Percentiles rank a stretch among this genome's conserved stretches.
Conservation (phyloP, 257 asterid species). For the Plantago major region DNA sequence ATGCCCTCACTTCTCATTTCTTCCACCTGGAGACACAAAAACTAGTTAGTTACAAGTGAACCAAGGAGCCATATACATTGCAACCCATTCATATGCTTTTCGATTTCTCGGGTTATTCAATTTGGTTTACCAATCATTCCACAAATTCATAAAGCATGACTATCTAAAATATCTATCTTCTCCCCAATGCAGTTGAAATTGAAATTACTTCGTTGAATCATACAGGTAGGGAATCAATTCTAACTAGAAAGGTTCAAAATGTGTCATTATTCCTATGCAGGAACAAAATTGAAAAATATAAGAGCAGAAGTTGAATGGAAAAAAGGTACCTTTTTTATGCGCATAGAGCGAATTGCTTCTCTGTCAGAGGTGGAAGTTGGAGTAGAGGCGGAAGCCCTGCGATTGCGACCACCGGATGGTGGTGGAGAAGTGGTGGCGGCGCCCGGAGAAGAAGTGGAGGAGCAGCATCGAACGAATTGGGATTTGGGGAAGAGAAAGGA, state of each 20-base stretch:
- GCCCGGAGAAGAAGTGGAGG: slow-evolving; percentile 39
- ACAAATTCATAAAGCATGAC: not conserved
- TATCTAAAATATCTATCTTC: not conserved
- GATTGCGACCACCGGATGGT: slow-evolving; percentile 32
- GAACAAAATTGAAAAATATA: not conserved
- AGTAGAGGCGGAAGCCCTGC: slow-evolving; percentile 40
- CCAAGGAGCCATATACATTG: not conserved
- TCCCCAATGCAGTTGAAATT: not conserved
- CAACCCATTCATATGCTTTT: not conserved
- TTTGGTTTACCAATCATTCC: not conserved
- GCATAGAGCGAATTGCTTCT: slow-evolving; percentile 83
- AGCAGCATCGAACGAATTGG: slow-evolving; percentile 41
- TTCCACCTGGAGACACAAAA: slow-evolving; percentile 53
- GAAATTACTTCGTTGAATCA: not conserved
- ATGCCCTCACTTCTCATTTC: slow-evolving; percentile 81
- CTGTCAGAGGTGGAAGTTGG: slow-evolving; percentile 67
- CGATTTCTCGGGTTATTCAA: not conserved
- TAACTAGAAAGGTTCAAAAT: too few species aligned
- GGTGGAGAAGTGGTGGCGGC: slow-evolving; percentile 28
- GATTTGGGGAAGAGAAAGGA: slow-evolving; percentile 21
- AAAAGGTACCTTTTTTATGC: slow-evolving; percentile 60
- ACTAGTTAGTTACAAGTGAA: not conserved
- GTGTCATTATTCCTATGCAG: too few species aligned
- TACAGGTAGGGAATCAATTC: not conserved
- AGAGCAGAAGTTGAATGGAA: not conserved